phyloP scores from a whole-genome alignment of 2,329 filamentous ascomycete genomes.

The Calonectria montana region DNA sequence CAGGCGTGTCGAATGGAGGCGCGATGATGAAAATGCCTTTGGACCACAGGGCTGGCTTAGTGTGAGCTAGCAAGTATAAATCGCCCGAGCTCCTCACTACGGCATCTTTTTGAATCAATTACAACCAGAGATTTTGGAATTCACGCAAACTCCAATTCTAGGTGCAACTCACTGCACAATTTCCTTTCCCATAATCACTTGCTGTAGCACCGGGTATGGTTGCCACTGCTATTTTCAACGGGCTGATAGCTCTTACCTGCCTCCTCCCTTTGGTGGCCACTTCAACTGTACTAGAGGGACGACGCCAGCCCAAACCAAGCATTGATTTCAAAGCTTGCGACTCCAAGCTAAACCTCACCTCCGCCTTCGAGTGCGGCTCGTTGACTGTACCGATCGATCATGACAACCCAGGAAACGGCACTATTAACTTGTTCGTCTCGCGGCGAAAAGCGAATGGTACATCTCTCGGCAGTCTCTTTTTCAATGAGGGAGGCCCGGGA shows the following conservation, averaged over 20 bases:
- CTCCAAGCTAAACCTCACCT: neutral
- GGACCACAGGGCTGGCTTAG: neutral
- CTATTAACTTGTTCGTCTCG: neutral
- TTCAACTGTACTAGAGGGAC: neutral
- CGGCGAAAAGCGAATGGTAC: neutral
- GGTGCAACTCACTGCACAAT: neutral
- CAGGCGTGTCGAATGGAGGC: neutral
- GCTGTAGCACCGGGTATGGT: neutral
- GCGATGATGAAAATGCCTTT: neutral
- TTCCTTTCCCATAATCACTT: neutral
- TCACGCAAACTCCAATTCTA: no score
- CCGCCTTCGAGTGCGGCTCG: neutral
- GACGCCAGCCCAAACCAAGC: neutral
- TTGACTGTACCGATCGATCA: conserved; percentile 4
- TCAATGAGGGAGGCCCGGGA: conserved; percentile 39
- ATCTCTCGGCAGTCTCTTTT: conserved; percentile 28
- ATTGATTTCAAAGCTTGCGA: neutral
- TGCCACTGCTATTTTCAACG: neutral
- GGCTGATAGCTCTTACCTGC: neutral
- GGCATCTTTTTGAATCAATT: neutral
- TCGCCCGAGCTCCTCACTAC: no score
- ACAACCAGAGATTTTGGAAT: no score
- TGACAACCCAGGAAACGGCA: neutral
- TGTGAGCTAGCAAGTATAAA: neutral
- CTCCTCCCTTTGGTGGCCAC: neutral